phyloP scores from a whole-genome alignment of 2,329 filamentous ascomycete species.

The Apiospora aurea region DNA sequence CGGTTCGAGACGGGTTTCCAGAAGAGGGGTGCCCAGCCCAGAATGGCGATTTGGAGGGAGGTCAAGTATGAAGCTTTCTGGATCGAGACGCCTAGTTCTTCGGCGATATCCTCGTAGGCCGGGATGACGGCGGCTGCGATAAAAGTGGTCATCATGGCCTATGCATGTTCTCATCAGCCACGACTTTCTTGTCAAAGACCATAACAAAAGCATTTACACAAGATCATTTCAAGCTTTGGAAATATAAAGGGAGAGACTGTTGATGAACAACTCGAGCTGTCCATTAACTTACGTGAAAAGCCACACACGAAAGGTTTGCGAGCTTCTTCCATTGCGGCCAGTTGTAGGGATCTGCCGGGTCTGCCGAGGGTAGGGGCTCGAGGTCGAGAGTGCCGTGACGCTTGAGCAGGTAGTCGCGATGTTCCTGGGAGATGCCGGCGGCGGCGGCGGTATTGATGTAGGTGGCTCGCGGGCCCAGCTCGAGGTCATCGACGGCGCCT shows the following conservation, averaged over 20 bases:
- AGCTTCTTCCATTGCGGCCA: slow-evolving; percentile 63
- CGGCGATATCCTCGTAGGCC: slow-evolving; percentile 59
- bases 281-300: slow-evolving; percentile 50
- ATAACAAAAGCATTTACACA: neutral
- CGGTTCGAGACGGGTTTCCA: slow-evolving; percentile 63
- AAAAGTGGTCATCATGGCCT: slow-evolving; percentile 62
- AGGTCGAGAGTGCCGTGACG: slow-evolving; percentile 62
- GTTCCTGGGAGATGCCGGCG: slow-evolving; percentile 47
- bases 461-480: slow-evolving; percentile 9
- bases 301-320: slow-evolving; percentile 59
- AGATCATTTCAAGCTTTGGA: neutral
- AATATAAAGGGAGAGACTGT: too few relatives aligned
- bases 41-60: slow-evolving; percentile 60
- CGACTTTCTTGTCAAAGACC: neutral
- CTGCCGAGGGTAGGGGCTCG: slow-evolving; percentile 58
- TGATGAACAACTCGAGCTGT: neutral
- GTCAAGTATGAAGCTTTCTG: slow-evolving; percentile 61
- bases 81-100: slow-evolving; percentile 55
- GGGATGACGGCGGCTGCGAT: slow-evolving; percentile 61
- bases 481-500: slow-evolving; percentile 12
- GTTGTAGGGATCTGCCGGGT: slow-evolving; percentile 62
- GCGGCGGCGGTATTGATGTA: slow-evolving; percentile 21
- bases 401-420: slow-evolving; percentile 57
- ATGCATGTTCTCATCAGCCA: neutral
- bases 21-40: slow-evolving; percentile 60